Percentiles rank a stretch among this genome's conserved stretches.
phyloP scores from a whole-genome alignment of 148 eudicot genomes.

The Mesembryanthemum crystallinum region DNA sequence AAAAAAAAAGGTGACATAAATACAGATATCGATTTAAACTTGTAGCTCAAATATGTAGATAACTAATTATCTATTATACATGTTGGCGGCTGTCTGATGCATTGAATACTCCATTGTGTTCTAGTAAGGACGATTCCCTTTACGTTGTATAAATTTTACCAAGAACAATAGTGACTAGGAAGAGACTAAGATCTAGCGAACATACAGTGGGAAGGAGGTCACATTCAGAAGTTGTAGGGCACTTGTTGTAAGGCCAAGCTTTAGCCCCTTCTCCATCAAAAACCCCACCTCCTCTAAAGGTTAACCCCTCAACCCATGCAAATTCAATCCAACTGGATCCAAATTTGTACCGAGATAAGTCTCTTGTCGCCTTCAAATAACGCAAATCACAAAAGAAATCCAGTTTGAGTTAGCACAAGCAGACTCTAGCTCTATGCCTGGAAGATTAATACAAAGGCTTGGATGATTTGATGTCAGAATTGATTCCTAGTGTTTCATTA shows the following conservation, averaged over 20 bases:
- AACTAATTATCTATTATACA: no score
- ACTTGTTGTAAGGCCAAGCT: conserved; percentile 48
- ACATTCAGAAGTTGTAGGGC: conserved; percentile 37
- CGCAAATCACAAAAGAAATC: not conserved
- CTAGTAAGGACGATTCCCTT: no score
- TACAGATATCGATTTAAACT: no score
- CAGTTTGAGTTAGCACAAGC: no score
- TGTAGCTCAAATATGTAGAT: no score
- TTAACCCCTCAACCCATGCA: conserved; percentile 41
- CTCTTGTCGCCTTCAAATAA: conserved; percentile 45
- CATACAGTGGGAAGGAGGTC: conserved; percentile 44
- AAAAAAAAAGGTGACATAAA: no score
- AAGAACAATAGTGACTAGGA: not conserved
- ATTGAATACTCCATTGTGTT: no score
- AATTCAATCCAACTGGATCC: conserved; percentile 51
- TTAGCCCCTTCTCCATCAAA: conserved; percentile 53
- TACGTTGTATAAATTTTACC: no score
- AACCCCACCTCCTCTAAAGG: conserved; percentile 45
- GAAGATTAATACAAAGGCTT: not conserved
- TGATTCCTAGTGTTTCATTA: conserved; percentile 26
- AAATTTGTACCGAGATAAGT: conserved; percentile 32
- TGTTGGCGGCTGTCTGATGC: no score
- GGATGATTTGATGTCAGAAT: not conserved
- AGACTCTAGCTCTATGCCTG: no score
- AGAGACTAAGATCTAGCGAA: not conserved